A percentile compares a stretch with the other conserved stretches of the same genome.
phyloP scores from a whole-genome alignment of 495 filamentous ascomycete genomes.

The Talaromyces trachyspermus region DNA sequence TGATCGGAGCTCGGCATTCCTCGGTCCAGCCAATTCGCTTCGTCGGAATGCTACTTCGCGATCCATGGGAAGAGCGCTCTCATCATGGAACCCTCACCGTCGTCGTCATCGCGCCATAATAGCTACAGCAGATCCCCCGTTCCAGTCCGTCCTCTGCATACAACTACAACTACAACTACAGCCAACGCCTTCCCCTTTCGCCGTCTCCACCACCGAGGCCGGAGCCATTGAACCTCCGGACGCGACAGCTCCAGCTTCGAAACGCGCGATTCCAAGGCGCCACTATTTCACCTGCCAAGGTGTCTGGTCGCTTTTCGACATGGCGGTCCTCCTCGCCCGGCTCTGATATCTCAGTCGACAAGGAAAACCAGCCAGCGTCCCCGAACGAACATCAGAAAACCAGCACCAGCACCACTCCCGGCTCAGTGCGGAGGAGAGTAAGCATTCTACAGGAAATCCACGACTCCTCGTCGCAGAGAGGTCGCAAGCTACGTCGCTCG shows the following conservation, averaged over 20 bases:
- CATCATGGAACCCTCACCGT: not conserved
- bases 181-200: slow-evolving; percentile 8
- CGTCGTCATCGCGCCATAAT: not conserved
- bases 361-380: slow-evolving; percentile 7
- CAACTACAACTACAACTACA: no score
- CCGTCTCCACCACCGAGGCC: slow-evolving; percentile 8
- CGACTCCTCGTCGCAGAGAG: slow-evolving; percentile 17
- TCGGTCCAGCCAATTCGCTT: not conserved
- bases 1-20: slow-evolving; percentile 1
- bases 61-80: not conserved
- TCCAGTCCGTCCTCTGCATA: not conserved
- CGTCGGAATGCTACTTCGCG: not conserved
- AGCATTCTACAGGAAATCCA: slow-evolving; percentile 26
- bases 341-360: slow-evolving; percentile 8
- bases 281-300: slow-evolving; percentile 16
- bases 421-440: slow-evolving; percentile 10
- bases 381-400: not conserved
- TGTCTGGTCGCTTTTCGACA: slow-evolving; percentile 8
- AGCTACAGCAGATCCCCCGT: slow-evolving; percentile 1
- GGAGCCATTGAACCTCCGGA: slow-evolving; percentile 18
- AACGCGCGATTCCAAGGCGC: slow-evolving; percentile 26
- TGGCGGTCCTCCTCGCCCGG: slow-evolving; percentile 6
- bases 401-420: not conserved
- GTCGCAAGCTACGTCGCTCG: slow-evolving; percentile 11
- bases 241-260: slow-evolving; percentile 23